Evolutionary conservation across 2,329 filamentous ascomycete genomes (phyloP), one percentile per base, ranked within the genome.

Genomic region (Fusarium verrucosum): DNA sequence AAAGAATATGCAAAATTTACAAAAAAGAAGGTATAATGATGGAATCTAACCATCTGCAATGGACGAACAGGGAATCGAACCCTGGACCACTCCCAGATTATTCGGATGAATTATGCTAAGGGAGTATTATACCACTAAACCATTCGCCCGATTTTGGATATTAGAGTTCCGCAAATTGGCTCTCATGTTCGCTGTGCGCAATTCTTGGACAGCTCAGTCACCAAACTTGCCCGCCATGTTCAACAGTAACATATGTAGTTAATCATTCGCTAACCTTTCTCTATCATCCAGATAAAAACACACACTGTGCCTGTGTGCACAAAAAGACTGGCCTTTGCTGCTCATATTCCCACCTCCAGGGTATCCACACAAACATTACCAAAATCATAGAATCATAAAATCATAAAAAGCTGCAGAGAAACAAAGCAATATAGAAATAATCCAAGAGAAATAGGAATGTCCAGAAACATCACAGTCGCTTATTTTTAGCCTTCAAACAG

Each of bases 51-150:
- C 65, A 70, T 33, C 56, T 44, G 0, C 2, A 3, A 28, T 72
- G 70, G 70, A 72, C 70, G 68, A 72, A 72, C 70, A 72, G 70
- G 70, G 70, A 72, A 72, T 72, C 70, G 70, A 72, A 72, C 70
- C 70, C 70, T 72, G 70, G 70, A 72, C 70, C 70, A 72, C 70
- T 72, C 70, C 70, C 70, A 72, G 23, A 50, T 62, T 43, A 43
- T 58, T 58, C 55, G 28, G 50, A 44, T 52, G 57, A 68, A 69
- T 37, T n/a, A 58, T 72, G 70, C 70, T 72, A 72, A 72, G 70
- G 70, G 70, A 72, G 70, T 72, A 72, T 72, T 72, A 72, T 72
- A 72, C 70, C 70, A 72, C 70, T 72, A 72, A 72, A 72, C 70
- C 70, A 72, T 72, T 71, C 70, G 70, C 70, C 70, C 70, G 44